Evolutionary conservation across 225 moss, liverwort and hornwort genomes (phyloP).

Genomic region (Marchantia polymorpha): DNA sequence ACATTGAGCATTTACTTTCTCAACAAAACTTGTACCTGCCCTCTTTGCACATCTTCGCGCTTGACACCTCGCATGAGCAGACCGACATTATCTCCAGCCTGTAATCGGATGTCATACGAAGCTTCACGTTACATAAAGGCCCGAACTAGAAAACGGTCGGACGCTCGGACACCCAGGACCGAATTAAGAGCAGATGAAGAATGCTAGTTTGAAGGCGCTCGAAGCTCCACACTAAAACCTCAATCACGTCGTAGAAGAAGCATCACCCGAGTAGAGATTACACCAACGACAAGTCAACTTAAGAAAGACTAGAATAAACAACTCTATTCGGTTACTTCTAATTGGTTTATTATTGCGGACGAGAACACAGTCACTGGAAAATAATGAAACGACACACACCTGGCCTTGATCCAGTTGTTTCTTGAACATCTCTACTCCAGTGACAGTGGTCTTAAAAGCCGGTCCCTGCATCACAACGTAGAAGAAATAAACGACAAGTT

Average conservation of each 20-base stretch:
- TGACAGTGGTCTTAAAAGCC: constrained; percentile 72
- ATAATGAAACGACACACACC: constrained; percentile 14
- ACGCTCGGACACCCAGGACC: too few species aligned
- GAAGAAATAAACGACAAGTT: neutral
- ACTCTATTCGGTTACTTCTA: too few species aligned
- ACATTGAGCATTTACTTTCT: neutral
- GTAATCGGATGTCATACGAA: constrained; percentile 9
- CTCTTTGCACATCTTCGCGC: constrained; percentile 82
- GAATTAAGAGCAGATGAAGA: too few species aligned
- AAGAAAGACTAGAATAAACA: too few species aligned
- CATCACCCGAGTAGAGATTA: too few species aligned
- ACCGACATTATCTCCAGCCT: constrained; percentile 91
- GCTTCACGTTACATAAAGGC: too few species aligned
- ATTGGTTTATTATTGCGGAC: too few species aligned
- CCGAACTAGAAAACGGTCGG: too few species aligned
- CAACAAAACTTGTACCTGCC: constrained; percentile 47
- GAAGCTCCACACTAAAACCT: too few species aligned
- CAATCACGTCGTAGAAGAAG: too few species aligned
- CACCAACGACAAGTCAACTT: too few species aligned
- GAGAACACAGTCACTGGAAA: neutral
- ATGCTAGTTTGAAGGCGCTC: too few species aligned
- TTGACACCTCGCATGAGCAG: constrained; percentile 85
- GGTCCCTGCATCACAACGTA: constrained; percentile 41
- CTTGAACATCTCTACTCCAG: constrained; percentile 97
- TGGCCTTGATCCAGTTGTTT: constrained; percentile 86